Percentiles rank a stretch among this genome's conserved stretches.
Evolutionary conservation across 176 grass and related monocot genomes (phyloP).

Genomic region (Phragmites australis): DNA sequence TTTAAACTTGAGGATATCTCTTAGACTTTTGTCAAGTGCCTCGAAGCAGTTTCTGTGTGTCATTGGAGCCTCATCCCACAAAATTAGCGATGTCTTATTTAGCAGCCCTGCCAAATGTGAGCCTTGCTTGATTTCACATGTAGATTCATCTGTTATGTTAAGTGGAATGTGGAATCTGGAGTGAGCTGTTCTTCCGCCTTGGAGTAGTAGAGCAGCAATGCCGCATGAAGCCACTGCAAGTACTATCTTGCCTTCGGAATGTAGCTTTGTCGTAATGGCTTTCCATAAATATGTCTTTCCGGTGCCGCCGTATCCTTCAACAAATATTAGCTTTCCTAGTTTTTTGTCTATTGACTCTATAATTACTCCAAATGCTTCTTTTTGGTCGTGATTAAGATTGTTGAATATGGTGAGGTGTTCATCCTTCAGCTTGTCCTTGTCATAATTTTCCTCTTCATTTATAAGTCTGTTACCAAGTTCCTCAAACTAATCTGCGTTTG

Average conservation of each 20-base stretch:
- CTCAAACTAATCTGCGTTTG: background rate
- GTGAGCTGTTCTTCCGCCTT: slow-evolving; percentile 11
- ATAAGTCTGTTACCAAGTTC: background rate
- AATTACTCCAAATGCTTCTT: slow-evolving; percentile 1
- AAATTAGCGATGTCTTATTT: slow-evolving; percentile 14
- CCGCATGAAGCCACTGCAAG: slow-evolving; percentile 9
- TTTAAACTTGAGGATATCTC: slow-evolving; percentile 1
- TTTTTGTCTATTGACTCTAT: background rate
- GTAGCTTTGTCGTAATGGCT: slow-evolving; percentile 3
- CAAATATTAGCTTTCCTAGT: slow-evolving; percentile 24
- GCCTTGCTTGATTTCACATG: slow-evolving; percentile 31
- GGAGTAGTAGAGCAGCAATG: slow-evolving; percentile 4
- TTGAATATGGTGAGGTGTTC: background rate
- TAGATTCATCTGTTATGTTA: slow-evolving; percentile 4
- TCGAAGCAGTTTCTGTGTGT: slow-evolving; percentile 14
- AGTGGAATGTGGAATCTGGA: slow-evolving; percentile 31
- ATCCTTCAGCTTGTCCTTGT: slow-evolving; percentile 9
- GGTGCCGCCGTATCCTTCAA: slow-evolving; percentile 20
- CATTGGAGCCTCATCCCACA: slow-evolving; percentile 27
- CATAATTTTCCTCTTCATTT: background rate
- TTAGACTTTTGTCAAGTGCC: slow-evolving; percentile 15
- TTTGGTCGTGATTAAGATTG: slow-evolving; percentile 4
- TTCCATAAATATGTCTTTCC: too few relatives aligned
- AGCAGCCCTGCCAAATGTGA: background rate
- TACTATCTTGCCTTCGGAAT: slow-evolving; percentile 14